Percentiles rank a stretch among this genome's conserved stretches.
These are phyloP conservation scores for Avena eriantha DNA, from an alignment of 176 grass and related monocot species.

Conservation along the genomic window DNA sequence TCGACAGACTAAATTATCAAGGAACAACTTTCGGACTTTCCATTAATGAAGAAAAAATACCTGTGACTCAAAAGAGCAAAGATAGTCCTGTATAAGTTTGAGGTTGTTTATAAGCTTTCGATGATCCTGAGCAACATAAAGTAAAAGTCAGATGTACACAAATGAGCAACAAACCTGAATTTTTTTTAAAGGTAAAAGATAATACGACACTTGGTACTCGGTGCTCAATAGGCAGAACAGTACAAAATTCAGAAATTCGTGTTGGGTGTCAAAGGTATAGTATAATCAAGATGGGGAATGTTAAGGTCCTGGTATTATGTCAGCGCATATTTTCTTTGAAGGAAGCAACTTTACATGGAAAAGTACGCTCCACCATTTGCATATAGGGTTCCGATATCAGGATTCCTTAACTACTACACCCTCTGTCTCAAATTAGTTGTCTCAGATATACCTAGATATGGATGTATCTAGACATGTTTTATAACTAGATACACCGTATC, in stretches of 20 bases:
- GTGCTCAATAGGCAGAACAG: neutral
- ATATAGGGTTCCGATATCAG: constrained; percentile 2
- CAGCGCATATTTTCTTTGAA: neutral
- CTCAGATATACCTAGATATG: no score
- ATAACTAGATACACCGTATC: no score
- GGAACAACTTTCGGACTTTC: neutral
- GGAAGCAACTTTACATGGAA: neutral
- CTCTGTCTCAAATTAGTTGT: no score
- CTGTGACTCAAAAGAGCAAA: constrained; percentile 94
- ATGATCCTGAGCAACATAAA: constrained; percentile 64
- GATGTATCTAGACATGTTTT: no score
- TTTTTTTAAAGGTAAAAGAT: neutral
- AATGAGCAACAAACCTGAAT: constrained; percentile 9
- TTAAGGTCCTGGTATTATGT: constrained; percentile 1
- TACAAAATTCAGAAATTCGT: constrained; percentile 3
- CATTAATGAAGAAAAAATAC: constrained; percentile 47
- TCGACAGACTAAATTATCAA: neutral
- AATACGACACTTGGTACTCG: neutral
- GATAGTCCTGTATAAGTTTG: constrained; percentile 95
- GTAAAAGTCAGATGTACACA: constrained; percentile 5
- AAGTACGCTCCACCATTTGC: neutral
- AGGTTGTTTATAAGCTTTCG: constrained; percentile 90
- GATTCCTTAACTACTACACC: neutral
- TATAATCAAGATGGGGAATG: constrained; percentile 9
- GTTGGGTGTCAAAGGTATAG: neutral